phyloP scores from a whole-genome alignment of 1,284 basidiomycete species.

The Irpex rosettiformis region DNA sequence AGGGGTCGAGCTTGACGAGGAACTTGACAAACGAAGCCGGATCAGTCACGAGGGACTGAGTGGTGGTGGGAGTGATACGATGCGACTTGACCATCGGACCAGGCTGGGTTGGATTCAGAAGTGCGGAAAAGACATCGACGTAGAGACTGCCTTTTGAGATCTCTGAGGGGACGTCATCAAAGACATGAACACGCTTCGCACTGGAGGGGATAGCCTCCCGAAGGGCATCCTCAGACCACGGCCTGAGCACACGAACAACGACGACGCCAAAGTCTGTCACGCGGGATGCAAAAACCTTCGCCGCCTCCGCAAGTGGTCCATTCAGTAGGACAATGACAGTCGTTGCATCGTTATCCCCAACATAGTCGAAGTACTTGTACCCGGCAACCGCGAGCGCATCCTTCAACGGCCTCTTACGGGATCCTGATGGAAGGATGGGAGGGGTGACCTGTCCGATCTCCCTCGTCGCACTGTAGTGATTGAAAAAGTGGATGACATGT shows the following conservation, averaged over 20 bases:
- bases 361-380: conserved; percentile 67
- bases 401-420: conserved; percentile 32
- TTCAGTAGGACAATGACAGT: conserved; percentile 66
- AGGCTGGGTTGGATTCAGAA: conserved; percentile 40
- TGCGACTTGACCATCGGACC: conserved; percentile 52
- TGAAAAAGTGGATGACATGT: conserved; percentile 79
- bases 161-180: conserved; percentile 70
- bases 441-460: conserved; percentile 59
- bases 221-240: conserved; percentile 68
- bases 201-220: conserved; percentile 53
- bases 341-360: conserved; percentile 55
- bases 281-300: conserved; percentile 45
- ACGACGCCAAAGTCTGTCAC: conserved; percentile 56
- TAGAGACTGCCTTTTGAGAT: conserved; percentile 65
- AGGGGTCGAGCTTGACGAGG: conserved; percentile 14
- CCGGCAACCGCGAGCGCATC: conserved; percentile 51
- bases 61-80: conserved; percentile 53
- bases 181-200: conserved; percentile 57
- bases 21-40: conserved; percentile 44
- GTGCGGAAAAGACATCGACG: conserved; percentile 64
- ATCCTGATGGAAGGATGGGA: conserved; percentile 28
- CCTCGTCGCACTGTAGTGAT: conserved; percentile 67
- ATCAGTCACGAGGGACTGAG: conserved; percentile 48
- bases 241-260: conserved; percentile 70
- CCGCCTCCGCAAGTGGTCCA: conserved; percentile 60